Percentiles rank a stretch among this genome's conserved stretches.
Evolutionary conservation across 352 stramenopile species (phyloP).

Genomic region (Globisporangium uncinulatum): DNA sequence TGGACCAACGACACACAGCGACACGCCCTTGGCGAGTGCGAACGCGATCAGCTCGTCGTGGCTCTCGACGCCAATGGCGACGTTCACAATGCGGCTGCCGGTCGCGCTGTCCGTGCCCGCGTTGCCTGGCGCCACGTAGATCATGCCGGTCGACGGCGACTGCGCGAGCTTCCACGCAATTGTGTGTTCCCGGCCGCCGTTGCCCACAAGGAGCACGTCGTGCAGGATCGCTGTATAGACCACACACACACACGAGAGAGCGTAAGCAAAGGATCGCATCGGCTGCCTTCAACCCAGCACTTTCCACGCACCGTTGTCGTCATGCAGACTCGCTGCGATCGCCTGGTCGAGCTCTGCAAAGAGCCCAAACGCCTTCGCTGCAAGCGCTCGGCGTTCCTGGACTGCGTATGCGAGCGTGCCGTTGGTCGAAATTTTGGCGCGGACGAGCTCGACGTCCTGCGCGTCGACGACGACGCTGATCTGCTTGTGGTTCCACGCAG

Average conservation of each 20-base stretch:
- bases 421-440: constrained; percentile 54
- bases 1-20: constrained; percentile 96
- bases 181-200: constrained; percentile 92
- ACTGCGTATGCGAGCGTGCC: constrained; percentile 62
- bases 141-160: constrained; percentile 57
- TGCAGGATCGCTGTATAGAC: constrained; percentile 40
- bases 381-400: constrained; percentile 58
- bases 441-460: constrained; percentile 40
- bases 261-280: neutral
- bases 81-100: constrained; percentile 63
- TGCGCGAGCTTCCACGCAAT: constrained; percentile 92
- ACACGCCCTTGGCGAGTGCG: constrained; percentile 83
- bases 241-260: neutral
- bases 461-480: constrained; percentile 78
- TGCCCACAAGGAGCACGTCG: constrained; percentile 90
- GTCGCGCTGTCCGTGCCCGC: constrained; percentile 64
- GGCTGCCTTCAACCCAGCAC: neutral
- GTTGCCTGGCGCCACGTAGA: constrained; percentile 91
- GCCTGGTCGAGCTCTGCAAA: constrained; percentile 70
- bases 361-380: constrained; percentile 74
- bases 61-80: constrained; percentile 52
- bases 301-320: constrained; percentile 29
- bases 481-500: constrained; percentile 86
- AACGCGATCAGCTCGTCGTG: constrained; percentile 77
- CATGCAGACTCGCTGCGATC: constrained; percentile 46